Conservation (phyloP, 306 rosid species). For the Malus sylvestris region DNA sequence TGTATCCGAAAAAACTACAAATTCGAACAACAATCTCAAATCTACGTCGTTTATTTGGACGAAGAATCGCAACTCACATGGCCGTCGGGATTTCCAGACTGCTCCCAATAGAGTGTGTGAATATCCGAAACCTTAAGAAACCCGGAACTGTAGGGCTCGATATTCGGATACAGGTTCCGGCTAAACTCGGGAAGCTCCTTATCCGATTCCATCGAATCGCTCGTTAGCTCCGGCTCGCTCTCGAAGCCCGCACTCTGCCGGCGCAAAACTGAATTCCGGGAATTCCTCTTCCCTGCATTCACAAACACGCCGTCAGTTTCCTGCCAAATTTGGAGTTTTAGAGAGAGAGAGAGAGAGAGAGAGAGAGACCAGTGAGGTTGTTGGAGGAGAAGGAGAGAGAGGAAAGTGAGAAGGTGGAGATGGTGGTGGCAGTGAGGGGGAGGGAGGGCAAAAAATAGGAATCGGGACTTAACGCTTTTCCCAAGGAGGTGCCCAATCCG, state of each 20-base stretch:
- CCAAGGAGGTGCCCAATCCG: constrained; percentile 19
- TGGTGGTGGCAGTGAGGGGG: constrained; percentile 6
- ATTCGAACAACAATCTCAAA: too few relatives aligned
- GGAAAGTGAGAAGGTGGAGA: background rate
- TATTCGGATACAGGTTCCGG: constrained; percentile 43
- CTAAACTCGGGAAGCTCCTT: constrained; percentile 35
- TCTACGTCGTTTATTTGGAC: background rate
- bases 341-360: background rate
- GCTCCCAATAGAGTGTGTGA: constrained; percentile 85
- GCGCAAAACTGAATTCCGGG: constrained; percentile 20
- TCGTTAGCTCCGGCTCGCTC: constrained; percentile 19
- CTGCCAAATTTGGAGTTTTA: background rate
- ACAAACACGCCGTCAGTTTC: constrained; percentile 12
- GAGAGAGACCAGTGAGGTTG: background rate
- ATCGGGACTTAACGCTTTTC: constrained; percentile 6
- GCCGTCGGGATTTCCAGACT: constrained; percentile 79
- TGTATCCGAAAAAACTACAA: too few relatives aligned
- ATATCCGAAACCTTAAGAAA: constrained; percentile 71
- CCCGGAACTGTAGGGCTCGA: constrained; percentile 65
- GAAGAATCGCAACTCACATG: constrained; percentile 49
- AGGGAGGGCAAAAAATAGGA: background rate
- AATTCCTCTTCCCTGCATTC: constrained; percentile 31
- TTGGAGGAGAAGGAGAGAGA: background rate
- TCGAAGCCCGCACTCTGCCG: constrained; percentile 30
- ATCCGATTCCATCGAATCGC: constrained; percentile 49